These are phyloP conservation scores for Albatrellus ellisii DNA, from an alignment of 768 basidiomycete species.

Conservation along the genomic window DNA sequence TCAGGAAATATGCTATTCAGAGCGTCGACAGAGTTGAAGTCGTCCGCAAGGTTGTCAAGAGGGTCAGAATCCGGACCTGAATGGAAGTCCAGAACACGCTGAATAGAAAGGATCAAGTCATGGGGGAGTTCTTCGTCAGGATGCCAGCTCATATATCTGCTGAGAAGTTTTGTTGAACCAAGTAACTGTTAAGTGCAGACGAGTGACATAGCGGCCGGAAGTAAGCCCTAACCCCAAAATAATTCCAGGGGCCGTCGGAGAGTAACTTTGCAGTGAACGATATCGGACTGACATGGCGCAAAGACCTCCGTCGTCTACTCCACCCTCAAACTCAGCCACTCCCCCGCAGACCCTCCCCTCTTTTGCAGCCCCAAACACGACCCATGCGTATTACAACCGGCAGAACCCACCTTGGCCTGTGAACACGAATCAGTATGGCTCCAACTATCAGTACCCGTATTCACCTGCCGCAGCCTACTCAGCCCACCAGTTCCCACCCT, in stretches of 20 bases:
- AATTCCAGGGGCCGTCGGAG: too few species aligned
- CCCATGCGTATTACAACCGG: slow-evolving; percentile 5
- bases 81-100: slow-evolving; percentile 51
- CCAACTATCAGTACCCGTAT: slow-evolving; percentile 12
- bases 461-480: not conserved
- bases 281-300: slow-evolving; percentile 25
- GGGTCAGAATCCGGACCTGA: slow-evolving; percentile 33
- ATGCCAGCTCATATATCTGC: slow-evolving; percentile 10
- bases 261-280: not conserved
- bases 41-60: slow-evolving; percentile 41
- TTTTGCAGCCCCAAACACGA: too few species aligned
- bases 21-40: slow-evolving; percentile 42
- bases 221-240: not conserved
- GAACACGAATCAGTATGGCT: slow-evolving; percentile 11
- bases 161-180: not conserved
- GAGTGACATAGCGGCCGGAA: not conserved
- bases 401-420: slow-evolving; percentile 10
- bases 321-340: slow-evolving; percentile 8
- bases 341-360: not conserved
- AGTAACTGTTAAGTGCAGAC: not conserved
- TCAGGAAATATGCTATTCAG: slow-evolving; percentile 66
- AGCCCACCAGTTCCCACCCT: slow-evolving; percentile 8
- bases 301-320: slow-evolving; percentile 27
- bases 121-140: slow-evolving; percentile 40
- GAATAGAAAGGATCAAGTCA: slow-evolving; percentile 57